Evolutionary conservation across 192 early-diverging fungal genomes (phyloP).

Genomic region (Backusella macrospora): DNA sequence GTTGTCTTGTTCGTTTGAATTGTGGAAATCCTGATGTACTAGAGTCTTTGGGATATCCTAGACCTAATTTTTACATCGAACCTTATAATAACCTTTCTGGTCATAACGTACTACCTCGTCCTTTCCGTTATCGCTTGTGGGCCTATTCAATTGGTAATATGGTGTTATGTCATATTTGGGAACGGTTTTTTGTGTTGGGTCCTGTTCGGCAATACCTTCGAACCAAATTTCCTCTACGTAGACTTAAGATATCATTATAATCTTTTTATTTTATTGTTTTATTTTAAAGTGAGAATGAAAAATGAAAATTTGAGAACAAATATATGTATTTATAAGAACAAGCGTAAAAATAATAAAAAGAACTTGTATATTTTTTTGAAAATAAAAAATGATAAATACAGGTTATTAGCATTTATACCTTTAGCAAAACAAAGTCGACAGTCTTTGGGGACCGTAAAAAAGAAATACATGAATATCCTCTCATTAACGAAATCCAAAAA

Average conservation of each 20-base stretch:
- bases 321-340: too few species aligned
- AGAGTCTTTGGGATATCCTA: slow-evolving; percentile 39
- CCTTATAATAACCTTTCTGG: slow-evolving; percentile 57
- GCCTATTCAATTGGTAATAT: slow-evolving; percentile 52
- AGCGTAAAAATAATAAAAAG: too few species aligned
- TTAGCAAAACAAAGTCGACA: too few species aligned
- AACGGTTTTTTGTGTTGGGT: slow-evolving; percentile 50
- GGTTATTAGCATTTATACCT: too few species aligned
- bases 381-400: too few species aligned
- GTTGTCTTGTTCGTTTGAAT: slow-evolving; percentile 63
- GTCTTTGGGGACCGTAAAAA: too few species aligned
- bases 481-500: too few species aligned
- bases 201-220: slow-evolving; percentile 45
- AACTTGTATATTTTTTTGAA: too few species aligned
- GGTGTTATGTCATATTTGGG: slow-evolving; percentile 41
- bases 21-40: slow-evolving; percentile 58
- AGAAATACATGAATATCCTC: too few species aligned
- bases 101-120: slow-evolving; percentile 63
- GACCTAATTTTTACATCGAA: slow-evolving; percentile 47
- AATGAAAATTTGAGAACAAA: too few species aligned
- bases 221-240: slow-evolving; percentile 33
- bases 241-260: slow-evolving; percentile 48
- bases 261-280: too few species aligned
- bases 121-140: slow-evolving; percentile 59
- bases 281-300: too few species aligned